Evolutionary conservation across 495 filamentous ascomycete species (phyloP).

Genomic region (Lophiostoma macrostomum): DNA sequence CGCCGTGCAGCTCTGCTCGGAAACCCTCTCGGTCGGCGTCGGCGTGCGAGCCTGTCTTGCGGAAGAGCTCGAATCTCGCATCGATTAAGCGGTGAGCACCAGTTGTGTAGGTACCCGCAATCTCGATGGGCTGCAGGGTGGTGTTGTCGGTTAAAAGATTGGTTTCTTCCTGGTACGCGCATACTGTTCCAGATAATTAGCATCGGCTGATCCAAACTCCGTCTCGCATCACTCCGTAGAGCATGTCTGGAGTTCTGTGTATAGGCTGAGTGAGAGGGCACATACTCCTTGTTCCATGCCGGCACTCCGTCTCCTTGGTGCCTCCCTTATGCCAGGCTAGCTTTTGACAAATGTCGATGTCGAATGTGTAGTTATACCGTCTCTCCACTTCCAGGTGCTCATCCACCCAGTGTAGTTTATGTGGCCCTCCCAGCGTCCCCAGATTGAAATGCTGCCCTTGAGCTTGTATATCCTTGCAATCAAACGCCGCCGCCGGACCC

Average conservation of each 20-base stretch:
- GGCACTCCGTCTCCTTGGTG: constrained; percentile 50
- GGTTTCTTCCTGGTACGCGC: constrained; percentile 62
- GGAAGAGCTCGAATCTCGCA: constrained; percentile 60
- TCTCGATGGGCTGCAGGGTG: constrained; percentile 57
- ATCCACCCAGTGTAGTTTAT: constrained; percentile 61
- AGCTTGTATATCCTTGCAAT: constrained; percentile 61
- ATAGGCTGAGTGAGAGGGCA: background rate
- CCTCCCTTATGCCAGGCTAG: constrained; percentile 55
- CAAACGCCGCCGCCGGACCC: constrained; percentile 44
- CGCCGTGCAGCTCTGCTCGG: constrained; percentile 66
- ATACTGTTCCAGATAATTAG: constrained; percentile 54
- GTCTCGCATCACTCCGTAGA: too few relatives aligned
- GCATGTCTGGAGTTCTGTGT: background rate
- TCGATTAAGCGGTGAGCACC: constrained; percentile 51
- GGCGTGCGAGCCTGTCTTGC: constrained; percentile 51
- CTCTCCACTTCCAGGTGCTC: constrained; percentile 42
- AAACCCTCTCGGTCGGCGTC: constrained; percentile 68
- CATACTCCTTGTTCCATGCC: constrained; percentile 60
- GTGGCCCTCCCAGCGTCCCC: constrained; percentile 64
- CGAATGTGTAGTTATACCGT: constrained; percentile 74
- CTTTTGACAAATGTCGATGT: constrained; percentile 75
- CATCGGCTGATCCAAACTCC: background rate
- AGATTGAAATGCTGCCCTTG: constrained; percentile 64
- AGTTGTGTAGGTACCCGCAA: constrained; percentile 65
- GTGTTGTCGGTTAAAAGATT: constrained; percentile 46